Evolutionary conservation across 2,329 filamentous ascomycete species (phyloP).

Genomic region (Colletotrichum lentis): DNA sequence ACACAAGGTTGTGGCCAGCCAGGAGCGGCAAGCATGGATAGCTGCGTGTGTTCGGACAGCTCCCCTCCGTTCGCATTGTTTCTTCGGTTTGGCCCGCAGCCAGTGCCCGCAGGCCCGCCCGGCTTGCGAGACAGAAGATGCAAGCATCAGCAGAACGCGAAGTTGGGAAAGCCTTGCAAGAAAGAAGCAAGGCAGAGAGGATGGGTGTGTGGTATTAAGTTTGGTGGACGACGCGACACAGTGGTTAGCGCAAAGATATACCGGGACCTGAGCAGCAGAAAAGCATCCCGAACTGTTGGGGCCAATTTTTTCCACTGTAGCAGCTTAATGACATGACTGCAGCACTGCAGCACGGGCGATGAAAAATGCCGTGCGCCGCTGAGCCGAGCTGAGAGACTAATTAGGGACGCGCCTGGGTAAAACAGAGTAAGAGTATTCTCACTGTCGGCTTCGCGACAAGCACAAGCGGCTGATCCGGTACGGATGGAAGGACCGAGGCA

Average conservation of each 20-base stretch:
- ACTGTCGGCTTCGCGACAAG: slow-evolving; percentile 21
- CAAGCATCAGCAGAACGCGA: slow-evolving; percentile 23
- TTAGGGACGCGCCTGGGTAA: slow-evolving; percentile 21
- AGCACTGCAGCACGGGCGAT: neutral
- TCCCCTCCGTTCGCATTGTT: slow-evolving; percentile 6
- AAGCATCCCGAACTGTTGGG: slow-evolving; percentile 8
- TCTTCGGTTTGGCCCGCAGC: slow-evolving; percentile 25
- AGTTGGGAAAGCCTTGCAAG: slow-evolving; percentile 27
- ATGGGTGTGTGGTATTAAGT: slow-evolving; percentile 2
- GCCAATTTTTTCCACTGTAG: slow-evolving; percentile 15
- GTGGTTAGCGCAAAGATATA: slow-evolving; percentile 4
- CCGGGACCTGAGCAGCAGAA: slow-evolving; percentile 13
- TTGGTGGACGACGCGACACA: slow-evolving; percentile 15
- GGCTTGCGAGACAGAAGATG: slow-evolving; percentile 7
- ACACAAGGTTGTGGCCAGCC: slow-evolving; percentile 11
- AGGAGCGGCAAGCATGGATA: slow-evolving; percentile 8
- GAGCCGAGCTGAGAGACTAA: slow-evolving; percentile 20
- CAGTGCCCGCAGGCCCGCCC: slow-evolving; percentile 5
- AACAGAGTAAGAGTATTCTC: neutral
- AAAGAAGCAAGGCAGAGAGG: slow-evolving; percentile 28
- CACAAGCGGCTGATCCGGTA: slow-evolving; percentile 5
- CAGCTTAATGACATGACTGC: slow-evolving; percentile 3
- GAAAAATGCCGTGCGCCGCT: slow-evolving; percentile 1
- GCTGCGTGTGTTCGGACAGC: slow-evolving; percentile 6
- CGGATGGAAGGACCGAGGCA: slow-evolving; percentile 1